A percentile compares a stretch with the other conserved stretches of the same genome.
Conservation (phyloP, 176 grass and related monocot genomes). For the Aegilops sharonensis region DNA sequence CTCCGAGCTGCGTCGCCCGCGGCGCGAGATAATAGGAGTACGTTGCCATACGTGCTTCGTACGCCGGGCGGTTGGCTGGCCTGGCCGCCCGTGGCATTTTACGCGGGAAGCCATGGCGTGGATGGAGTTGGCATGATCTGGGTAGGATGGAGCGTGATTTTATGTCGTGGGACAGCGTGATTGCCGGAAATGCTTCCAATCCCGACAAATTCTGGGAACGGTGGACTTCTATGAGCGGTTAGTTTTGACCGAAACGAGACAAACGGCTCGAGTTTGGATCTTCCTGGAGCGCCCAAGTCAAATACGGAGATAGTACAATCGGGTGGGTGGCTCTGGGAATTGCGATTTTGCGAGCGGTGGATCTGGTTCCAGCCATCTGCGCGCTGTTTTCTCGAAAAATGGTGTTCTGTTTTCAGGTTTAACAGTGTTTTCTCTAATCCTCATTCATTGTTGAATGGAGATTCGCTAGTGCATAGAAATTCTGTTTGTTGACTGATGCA, state of each 20-base stretch:
- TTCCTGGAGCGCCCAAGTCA: background rate
- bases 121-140: background rate
- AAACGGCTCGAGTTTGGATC: background rate
- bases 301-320: background rate
- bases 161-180: background rate
- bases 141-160: background rate
- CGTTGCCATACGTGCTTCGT: background rate
- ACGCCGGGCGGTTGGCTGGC: background rate
- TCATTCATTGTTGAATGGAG: background rate
- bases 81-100: background rate
- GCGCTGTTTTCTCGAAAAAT: background rate
- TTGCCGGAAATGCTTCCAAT: background rate
- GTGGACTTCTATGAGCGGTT: background rate
- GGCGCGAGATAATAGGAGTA: background rate
- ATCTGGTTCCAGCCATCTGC: slow-evolving; percentile 8
- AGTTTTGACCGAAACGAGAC: background rate
- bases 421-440: background rate
- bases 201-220: background rate
- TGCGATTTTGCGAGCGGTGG: background rate
- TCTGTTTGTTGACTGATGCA: background rate
- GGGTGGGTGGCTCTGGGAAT: background rate
- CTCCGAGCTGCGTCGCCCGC: too few relatives aligned
- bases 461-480: background rate
- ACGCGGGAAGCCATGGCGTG: background rate
- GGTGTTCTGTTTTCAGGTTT: too few relatives aligned